phyloP scores from a whole-genome alignment of 1,284 basidiomycete genomes.

The Bondarzewia mesenterica region DNA sequence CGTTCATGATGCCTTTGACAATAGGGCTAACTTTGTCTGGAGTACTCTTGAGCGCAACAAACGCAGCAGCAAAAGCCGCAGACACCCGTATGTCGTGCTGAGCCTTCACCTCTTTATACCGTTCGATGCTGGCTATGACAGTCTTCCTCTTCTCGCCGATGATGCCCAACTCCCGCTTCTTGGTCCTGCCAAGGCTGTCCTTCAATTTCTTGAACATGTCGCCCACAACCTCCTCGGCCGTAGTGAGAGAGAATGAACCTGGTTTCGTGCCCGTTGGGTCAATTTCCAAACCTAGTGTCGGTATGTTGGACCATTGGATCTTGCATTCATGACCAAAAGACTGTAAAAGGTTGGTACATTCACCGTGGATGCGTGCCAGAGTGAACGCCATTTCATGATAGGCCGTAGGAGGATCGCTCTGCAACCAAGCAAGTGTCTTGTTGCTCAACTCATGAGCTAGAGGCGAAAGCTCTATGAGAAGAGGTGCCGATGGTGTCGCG shows the following conservation, averaged over 20 bases:
- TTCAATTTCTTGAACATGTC: conserved; percentile 71
- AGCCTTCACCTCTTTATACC: conserved; percentile 78
- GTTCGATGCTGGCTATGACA: conserved; percentile 72
- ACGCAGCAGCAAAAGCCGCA: conserved; percentile 85
- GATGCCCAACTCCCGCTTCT: conserved; percentile 69
- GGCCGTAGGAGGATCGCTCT: conserved; percentile 65
- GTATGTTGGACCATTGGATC: conserved; percentile 73
- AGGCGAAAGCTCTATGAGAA: conserved; percentile 46
- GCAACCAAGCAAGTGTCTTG: conserved; percentile 67
- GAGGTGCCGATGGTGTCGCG: conserved; percentile 19
- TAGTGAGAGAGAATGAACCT: conserved; percentile 75
- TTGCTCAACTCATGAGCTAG: conserved; percentile 61
- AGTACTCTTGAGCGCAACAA: conserved; percentile 77
- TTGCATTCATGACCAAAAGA: conserved; percentile 85
- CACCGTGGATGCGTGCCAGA: conserved; percentile 73
- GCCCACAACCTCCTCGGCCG: conserved; percentile 69
- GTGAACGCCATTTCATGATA: conserved; percentile 91
- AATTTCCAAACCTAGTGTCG: conserved; percentile 70
- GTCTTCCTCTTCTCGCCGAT: conserved; percentile 76
- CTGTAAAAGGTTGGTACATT: conserved; percentile 75
- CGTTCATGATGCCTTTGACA: conserved; percentile 96
- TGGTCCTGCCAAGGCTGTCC: conserved; percentile 61
- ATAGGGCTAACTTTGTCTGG: conserved; percentile 95
- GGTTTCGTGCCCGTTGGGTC: conserved; percentile 63
- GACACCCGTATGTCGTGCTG: conserved; percentile 85